Evolutionary conservation across 768 basidiomycete genomes (phyloP).

Genomic region (Hortiboletus campestris): DNA sequence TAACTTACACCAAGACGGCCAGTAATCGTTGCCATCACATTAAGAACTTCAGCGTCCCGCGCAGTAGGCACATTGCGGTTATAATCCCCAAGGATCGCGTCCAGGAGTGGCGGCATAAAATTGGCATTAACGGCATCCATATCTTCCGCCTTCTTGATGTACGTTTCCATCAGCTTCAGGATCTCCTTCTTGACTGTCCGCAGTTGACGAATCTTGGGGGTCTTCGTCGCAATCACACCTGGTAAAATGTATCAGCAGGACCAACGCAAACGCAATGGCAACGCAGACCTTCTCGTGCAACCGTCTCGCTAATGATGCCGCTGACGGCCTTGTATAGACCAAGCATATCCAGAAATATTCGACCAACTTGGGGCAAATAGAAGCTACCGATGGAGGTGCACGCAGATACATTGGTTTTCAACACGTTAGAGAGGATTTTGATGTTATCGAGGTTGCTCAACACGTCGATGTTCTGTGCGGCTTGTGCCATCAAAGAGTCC

Average conservation of each 20-base stretch:
- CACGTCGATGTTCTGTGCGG: conserved; percentile 88
- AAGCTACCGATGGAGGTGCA: conserved; percentile 96
- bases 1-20: conserved; percentile 77
- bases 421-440: conserved; percentile 92
- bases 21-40: conserved; percentile 95
- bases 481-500: conserved; percentile 97
- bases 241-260: conserved; percentile 9
- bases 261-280: not conserved
- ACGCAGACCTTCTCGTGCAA: conserved; percentile 73
- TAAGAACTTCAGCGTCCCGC: conserved; percentile 94
- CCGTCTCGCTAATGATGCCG: conserved; percentile 91
- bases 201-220: conserved; percentile 90
- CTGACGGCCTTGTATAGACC: conserved; percentile 97
- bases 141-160: conserved; percentile 96
- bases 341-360: conserved; percentile 97
- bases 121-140: conserved; percentile 88
- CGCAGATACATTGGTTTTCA: conserved; percentile 98
- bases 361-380: conserved; percentile 95
- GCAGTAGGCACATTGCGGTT: conserved; percentile 90
- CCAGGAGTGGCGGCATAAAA: conserved; percentile 92
- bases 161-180: conserved; percentile 94
- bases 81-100: conserved; percentile 98
- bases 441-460: conserved; percentile 89
- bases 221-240: conserved; percentile 93
- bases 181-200: conserved; percentile 99